Percentiles rank a stretch among this genome's conserved stretches.
Evolutionary conservation across 305 asterid species (phyloP).

Genomic region (Coffea humblotiana): DNA sequence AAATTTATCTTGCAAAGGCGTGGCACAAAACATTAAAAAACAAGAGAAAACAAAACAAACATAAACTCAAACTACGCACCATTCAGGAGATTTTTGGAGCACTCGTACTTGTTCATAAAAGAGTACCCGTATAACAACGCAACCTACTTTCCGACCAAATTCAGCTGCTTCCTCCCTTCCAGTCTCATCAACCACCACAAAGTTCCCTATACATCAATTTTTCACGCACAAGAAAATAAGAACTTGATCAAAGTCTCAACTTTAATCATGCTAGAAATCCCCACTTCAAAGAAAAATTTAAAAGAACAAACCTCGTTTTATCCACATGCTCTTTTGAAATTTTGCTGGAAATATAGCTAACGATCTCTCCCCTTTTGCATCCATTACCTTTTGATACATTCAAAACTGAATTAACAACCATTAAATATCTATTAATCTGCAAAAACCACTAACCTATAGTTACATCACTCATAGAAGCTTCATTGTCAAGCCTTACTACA

Average conservation of each 20-base stretch:
- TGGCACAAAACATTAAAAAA: neutral
- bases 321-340: conserved; percentile 92
- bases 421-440: neutral
- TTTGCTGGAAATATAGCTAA: conserved; percentile 81
- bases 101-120: conserved; percentile 62
- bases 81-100: conserved; percentile 68
- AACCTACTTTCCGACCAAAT: conserved; percentile 77
- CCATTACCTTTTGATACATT: conserved; percentile 54
- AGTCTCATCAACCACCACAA: conserved; percentile 76
- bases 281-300: neutral
- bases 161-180: conserved; percentile 82
- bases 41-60: neutral
- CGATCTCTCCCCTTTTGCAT: conserved; percentile 55
- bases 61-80: conserved; percentile 32
- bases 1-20: neutral
- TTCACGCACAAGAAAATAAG: neutral
- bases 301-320: conserved; percentile 55
- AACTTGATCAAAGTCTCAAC: neutral
- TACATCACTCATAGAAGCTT: conserved; percentile 4
- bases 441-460: neutral
- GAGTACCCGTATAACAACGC: conserved; percentile 69
- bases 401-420: conserved; percentile 9
- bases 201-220: conserved; percentile 49
- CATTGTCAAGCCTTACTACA: neutral
- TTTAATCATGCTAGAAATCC: neutral